Percentiles rank a stretch among this genome's conserved stretches.
phyloP scores from a whole-genome alignment of 768 basidiomycete species.

The Boletus reticuloceps region DNA sequence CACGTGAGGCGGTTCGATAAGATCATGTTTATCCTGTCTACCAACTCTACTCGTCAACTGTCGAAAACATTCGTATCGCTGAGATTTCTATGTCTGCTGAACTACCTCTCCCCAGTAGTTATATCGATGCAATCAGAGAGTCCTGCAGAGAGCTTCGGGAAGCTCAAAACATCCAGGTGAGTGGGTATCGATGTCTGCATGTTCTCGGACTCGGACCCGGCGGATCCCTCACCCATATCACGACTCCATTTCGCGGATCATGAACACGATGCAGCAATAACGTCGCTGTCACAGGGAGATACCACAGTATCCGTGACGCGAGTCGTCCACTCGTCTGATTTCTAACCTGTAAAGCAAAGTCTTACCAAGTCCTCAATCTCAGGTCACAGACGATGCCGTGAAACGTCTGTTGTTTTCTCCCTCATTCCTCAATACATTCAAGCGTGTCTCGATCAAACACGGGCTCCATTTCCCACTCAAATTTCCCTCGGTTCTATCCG shows the following conservation, averaged over 20 bases:
- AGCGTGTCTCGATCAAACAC: slow-evolving; percentile 59
- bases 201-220: not conserved
- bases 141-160: slow-evolving; percentile 50
- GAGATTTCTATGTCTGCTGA: slow-evolving; percentile 12
- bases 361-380: slow-evolving; percentile 12
- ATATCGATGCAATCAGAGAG: slow-evolving; percentile 49
- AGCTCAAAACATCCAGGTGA: slow-evolving; percentile 52
- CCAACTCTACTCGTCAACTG: too few relatives aligned
- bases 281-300: not conserved
- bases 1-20: slow-evolving; percentile 15
- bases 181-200: slow-evolving; percentile 6
- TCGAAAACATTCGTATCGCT: not conserved
- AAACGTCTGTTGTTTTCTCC: slow-evolving; percentile 61
- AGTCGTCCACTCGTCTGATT: not conserved
- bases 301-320: not conserved
- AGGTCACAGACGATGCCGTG: slow-evolving; percentile 62
- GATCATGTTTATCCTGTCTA: not conserved
- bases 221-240: not conserved
- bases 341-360: not conserved
- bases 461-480: slow-evolving; percentile 77
- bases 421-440: slow-evolving; percentile 60
- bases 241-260: not conserved
- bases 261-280: not conserved
- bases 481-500: slow-evolving; percentile 68
- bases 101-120: slow-evolving; percentile 48